Conservation (phyloP, 2,329 filamentous ascomycete species). For the Ilyonectria mors-panacis region DNA sequence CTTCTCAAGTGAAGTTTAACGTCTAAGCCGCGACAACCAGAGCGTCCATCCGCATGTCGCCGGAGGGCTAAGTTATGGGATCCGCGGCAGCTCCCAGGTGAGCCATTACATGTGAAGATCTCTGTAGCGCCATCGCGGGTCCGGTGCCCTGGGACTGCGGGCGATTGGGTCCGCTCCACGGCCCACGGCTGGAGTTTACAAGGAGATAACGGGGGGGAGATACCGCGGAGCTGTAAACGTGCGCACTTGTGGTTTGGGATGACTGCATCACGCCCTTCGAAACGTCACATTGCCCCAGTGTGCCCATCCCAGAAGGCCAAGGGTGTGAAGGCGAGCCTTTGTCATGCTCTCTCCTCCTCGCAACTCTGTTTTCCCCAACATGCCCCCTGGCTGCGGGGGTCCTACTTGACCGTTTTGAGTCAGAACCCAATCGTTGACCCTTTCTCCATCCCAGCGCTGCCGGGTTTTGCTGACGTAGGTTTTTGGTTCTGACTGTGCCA, state of each 20-base stretch:
- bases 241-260: conserved; percentile 6
- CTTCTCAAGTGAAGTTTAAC: not conserved
- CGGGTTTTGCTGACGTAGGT: not conserved
- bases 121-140: conserved; percentile 14
- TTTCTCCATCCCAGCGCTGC: not conserved
- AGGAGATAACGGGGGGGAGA: conserved; percentile 23
- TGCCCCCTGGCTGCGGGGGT: not conserved
- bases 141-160: conserved; percentile 16
- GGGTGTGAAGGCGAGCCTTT: not conserved
- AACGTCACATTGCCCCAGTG: not conserved
- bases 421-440: conserved; percentile 15
- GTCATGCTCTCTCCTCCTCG: not conserved
- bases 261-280: conserved; percentile 24
- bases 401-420: conserved; percentile 4
- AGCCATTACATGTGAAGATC: conserved; percentile 17
- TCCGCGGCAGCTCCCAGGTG: not conserved
- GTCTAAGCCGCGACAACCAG: not conserved
- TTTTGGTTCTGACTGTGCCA: conserved; percentile 30
- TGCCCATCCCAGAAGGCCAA: not conserved
- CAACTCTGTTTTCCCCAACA: not conserved
- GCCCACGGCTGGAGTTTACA: conserved; percentile 17
- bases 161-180: not conserved
- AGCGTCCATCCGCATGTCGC: not conserved
- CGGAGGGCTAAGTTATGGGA: not conserved
- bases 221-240: not conserved